A percentile compares a stretch with the other conserved stretches of the same genome.
phyloP scores from a whole-genome alignment of 441 rosid species.

The Mallotus japonicus region DNA sequence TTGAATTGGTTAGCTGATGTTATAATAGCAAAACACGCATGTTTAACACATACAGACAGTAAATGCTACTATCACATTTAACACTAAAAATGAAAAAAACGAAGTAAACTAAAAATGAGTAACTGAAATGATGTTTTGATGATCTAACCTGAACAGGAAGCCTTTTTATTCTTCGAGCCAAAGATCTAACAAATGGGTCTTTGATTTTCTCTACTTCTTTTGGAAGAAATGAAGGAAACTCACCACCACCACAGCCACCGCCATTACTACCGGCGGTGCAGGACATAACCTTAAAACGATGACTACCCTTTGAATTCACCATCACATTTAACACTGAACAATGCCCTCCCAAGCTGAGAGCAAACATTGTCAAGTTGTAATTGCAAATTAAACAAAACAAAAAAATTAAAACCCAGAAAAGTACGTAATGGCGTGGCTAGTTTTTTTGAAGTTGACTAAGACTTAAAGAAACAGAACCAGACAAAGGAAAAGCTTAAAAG shows the following conservation, averaged over 20 bases:
- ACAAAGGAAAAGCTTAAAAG: too few relatives aligned
- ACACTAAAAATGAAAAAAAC: too few relatives aligned
- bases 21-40: too few relatives aligned
- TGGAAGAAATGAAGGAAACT: conserved; percentile 75
- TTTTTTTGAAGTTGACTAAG: too few relatives aligned
- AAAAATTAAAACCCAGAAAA: too few relatives aligned
- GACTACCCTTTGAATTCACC: neutral
- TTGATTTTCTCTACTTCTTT: conserved; percentile 65
- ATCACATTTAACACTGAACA: neutral
- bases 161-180: conserved; percentile 63
- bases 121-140: neutral
- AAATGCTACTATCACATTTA: too few relatives aligned
- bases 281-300: neutral
- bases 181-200: conserved; percentile 70
- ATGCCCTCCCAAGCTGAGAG: neutral
- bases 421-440: too few relatives aligned
- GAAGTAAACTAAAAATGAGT: neutral
- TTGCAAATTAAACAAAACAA: neutral
- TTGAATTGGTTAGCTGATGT: too few relatives aligned
- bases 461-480: too few relatives aligned
- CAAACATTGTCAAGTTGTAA: neutral
- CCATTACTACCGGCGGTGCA: neutral
- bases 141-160: conserved; percentile 62
- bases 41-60: too few relatives aligned
- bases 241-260: conserved; percentile 28